Base-by-base conservation (phyloP, 441 rosid species). In the Brassica balearica region DNA sequence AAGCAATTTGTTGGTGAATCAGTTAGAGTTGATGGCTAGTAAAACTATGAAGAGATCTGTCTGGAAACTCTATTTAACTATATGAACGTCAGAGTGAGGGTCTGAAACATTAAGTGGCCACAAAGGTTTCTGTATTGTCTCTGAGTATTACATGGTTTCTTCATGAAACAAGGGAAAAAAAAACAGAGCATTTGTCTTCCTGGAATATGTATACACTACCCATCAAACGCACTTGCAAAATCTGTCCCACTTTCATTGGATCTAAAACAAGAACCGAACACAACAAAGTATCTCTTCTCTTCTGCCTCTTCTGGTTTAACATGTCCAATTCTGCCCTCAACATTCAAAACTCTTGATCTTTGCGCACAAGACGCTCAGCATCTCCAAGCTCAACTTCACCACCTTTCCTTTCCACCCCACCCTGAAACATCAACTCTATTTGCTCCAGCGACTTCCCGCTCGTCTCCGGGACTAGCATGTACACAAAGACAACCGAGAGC, bases 401-500 rank as follows among this genome's bases (percentile, higher is more conserved):
- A 58, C 55, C 90, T 84, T 85, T 80, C 81, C 61, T 80, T 55
- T 85, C 84, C 27, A 72, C 67, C 11, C 79, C 86, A 27, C 78
- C 58, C 72, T 88, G 88, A 68, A 94, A 94, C 73, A 91, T 81
- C 82, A 78, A 64, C 77, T 87, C 93, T 73, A 94, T 91, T 81
- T 92, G 91, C 86, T 94, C 98, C 85, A 92, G 71, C 3, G 97
- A 91, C 82, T 92, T 92, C 14, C 97, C 98, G 65, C 89, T 91
- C 0, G 97, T 94, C 80, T 94, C 98, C 0, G 97, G 98, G 48
- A 92, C 92, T 63, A 79, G 68, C 51, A 71, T 27, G 78, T 91
- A 79, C 68, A 92, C 95, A 66, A 94, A 94, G 12, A 84, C 46
- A 74, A 94, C 87, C 1, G 95, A 89, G 70, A 94, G 85, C 4